A percentile compares a stretch with the other conserved stretches of the same genome.
These are phyloP conservation scores for Xenosphaeropsis pyriputrescens DNA, from an alignment of 2,329 filamentous ascomycete genomes.

Conservation along the genomic window DNA sequence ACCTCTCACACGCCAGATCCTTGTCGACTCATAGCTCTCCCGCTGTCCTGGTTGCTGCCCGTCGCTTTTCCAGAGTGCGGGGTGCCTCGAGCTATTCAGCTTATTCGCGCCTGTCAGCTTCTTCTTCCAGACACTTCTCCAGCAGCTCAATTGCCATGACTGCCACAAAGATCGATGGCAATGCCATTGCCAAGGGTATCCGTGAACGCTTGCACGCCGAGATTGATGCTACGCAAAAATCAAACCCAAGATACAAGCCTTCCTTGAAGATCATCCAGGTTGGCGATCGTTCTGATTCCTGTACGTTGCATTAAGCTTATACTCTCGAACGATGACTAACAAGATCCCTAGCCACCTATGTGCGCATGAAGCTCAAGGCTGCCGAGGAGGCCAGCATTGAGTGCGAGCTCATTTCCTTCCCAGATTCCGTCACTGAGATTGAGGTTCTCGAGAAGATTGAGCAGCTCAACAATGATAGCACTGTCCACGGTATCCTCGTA, in stretches of 20 bases:
- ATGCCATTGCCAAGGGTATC: slow-evolving; percentile 83
- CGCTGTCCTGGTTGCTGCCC: no score
- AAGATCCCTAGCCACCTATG: slow-evolving; percentile 59
- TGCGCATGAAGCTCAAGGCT: slow-evolving; percentile 98
- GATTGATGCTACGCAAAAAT: slow-evolving; percentile 67
- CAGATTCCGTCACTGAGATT: slow-evolving; percentile 65
- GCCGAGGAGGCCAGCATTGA: slow-evolving; percentile 84
- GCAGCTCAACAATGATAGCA: slow-evolving; percentile 71
- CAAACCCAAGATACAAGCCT: slow-evolving; percentile 79
- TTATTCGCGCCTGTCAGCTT: no score
- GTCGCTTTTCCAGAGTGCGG: no score
- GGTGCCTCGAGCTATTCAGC: no score
- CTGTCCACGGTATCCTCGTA: slow-evolving; percentile 83
- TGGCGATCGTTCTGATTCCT: slow-evolving; percentile 17
- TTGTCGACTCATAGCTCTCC: no score
- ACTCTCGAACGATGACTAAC: neutral
- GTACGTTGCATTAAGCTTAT: slow-evolving; percentile 15
- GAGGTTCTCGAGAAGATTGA: slow-evolving; percentile 77
- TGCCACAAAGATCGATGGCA: slow-evolving; percentile 89
- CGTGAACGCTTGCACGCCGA: slow-evolving; percentile 67
- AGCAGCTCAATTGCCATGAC: slow-evolving; percentile 53
- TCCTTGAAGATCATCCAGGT: slow-evolving; percentile 91
- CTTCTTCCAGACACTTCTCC: slow-evolving; percentile 24
- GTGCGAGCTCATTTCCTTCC: slow-evolving; percentile 74
- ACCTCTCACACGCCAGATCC: no score